phyloP scores from a whole-genome alignment of 2,329 filamentous ascomycete genomes.

The Cercospora brassicicola region DNA sequence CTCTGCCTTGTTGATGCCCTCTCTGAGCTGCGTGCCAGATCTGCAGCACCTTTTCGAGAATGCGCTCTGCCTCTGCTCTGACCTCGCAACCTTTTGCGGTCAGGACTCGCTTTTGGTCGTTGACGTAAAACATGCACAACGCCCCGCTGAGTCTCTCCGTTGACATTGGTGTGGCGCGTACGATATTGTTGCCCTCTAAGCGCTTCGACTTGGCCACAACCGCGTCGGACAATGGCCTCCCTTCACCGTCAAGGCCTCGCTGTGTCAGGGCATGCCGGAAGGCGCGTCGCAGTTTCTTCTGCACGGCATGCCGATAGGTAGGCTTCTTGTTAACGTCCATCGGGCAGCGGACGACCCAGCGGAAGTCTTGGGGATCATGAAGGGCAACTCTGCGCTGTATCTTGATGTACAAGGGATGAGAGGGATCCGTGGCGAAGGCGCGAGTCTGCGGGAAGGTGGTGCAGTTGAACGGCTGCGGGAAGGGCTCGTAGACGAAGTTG shows the following conservation, averaged over 20 bases:
- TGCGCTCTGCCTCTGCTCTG: constrained; percentile 12
- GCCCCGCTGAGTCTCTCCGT: constrained; percentile 21
- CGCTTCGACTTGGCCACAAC: neutral
- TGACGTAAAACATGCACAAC: constrained; percentile 20
- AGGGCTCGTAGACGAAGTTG: constrained; percentile 25
- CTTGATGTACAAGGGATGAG: constrained; percentile 40
- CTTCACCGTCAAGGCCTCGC: constrained; percentile 47
- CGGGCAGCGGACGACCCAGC: constrained; percentile 49
- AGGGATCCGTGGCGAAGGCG: constrained; percentile 27
- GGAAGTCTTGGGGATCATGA: constrained; percentile 45
- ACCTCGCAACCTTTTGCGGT: constrained; percentile 26
- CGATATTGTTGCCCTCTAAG: neutral
- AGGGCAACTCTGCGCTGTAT: constrained; percentile 25
- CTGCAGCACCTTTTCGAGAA: constrained; percentile 13
- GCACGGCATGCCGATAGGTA: constrained; percentile 50
- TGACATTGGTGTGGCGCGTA: neutral
- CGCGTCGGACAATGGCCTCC: constrained; percentile 20
- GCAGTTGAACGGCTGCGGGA: constrained; percentile 32
- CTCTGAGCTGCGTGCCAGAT: constrained; percentile 9
- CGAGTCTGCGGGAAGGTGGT: constrained; percentile 31
- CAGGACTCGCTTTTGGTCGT: constrained; percentile 23
- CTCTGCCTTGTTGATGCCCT: neutral
- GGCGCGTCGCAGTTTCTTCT: constrained; percentile 47
- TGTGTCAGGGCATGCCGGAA: constrained; percentile 49
- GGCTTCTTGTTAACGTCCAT: constrained; percentile 41